phyloP scores from a whole-genome alignment of 371 early-diverging fungal genomes.

The Rhizomucor miehei region DNA sequence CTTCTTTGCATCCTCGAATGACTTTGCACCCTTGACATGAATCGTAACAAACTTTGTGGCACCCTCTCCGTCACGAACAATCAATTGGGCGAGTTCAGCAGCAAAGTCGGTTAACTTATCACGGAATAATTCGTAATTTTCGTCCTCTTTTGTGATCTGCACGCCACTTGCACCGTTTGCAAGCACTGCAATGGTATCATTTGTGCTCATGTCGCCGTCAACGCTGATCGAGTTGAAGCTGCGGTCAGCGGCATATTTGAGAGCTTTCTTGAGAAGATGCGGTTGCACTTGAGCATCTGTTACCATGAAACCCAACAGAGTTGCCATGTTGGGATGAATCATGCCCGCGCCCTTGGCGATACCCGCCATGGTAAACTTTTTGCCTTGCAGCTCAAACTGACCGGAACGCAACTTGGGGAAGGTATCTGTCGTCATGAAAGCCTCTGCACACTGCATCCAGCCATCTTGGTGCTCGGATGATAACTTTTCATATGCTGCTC shows the following conservation, averaged over 20 bases:
- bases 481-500: constrained; percentile 38
- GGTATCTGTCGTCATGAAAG: constrained; percentile 96
- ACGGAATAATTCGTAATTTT: constrained; percentile 67
- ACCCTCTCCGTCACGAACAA: constrained; percentile 95
- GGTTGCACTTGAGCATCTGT: constrained; percentile 80
- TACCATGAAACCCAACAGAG: constrained; percentile 81
- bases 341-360: constrained; percentile 96
- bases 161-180: constrained; percentile 80
- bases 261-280: constrained; percentile 63
- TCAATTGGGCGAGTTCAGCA: constrained; percentile 80
- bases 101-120: constrained; percentile 76
- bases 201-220: constrained; percentile 96
- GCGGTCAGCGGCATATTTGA: constrained; percentile 79
- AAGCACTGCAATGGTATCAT: constrained; percentile 87
- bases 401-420: constrained; percentile 86
- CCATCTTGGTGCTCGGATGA: constrained; percentile 55
- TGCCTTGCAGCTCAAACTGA: constrained; percentile 52
- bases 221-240: constrained; percentile 93
- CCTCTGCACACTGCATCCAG: constrained; percentile 83
- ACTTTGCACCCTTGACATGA: constrained; percentile 70
- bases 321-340: constrained; percentile 95
- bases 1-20: constrained; percentile 76
- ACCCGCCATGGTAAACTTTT: constrained; percentile 78
- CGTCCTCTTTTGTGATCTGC: constrained; percentile 38
- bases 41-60: constrained; percentile 96